Conservation (phyloP, 2,329 filamentous ascomycete species). For the Albophoma yamanashiensis region DNA sequence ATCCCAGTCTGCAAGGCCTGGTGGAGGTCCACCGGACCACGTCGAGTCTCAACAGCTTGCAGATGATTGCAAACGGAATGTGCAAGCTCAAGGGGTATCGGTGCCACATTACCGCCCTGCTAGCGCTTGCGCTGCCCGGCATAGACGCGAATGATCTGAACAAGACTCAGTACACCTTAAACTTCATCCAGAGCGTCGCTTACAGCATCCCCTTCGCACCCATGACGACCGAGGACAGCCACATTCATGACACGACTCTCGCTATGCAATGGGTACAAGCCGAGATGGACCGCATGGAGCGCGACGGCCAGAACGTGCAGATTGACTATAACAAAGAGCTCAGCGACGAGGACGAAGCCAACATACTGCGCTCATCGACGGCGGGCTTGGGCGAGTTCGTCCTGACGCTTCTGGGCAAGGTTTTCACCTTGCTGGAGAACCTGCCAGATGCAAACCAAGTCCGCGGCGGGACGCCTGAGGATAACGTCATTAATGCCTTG, state of each 20-base stretch:
- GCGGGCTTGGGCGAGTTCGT: constrained; percentile 91
- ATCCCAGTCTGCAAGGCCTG: constrained; percentile 89
- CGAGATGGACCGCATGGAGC: constrained; percentile 89
- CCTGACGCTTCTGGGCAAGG: constrained; percentile 78
- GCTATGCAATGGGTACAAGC: constrained; percentile 90
- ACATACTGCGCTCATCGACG: constrained; percentile 85
- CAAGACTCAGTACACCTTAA: constrained; percentile 89
- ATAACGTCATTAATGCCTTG: constrained; percentile 91
- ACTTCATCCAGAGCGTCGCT: constrained; percentile 90
- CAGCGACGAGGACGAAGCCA: constrained; percentile 74
- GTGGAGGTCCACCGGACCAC: constrained; percentile 96
- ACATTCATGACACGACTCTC: constrained; percentile 61
- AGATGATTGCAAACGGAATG: constrained; percentile 87
- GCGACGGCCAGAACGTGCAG: constrained; percentile 72
- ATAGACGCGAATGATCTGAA: constrained; percentile 97
- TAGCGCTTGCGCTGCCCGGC: constrained; percentile 87
- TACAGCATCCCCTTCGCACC: constrained; percentile 93
- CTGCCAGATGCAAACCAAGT: constrained; percentile 82
- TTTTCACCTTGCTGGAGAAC: constrained; percentile 93
- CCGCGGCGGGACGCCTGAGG: constrained; percentile 84
- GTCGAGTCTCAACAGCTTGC: constrained; percentile 81
- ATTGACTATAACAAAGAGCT: constrained; percentile 78
- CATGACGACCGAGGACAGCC: constrained; percentile 47
- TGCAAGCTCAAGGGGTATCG: constrained; percentile 89
- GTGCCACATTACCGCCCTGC: constrained; percentile 85